Base-by-base conservation (phyloP, 768 basidiomycete genomes). In the Auriscalpium orientale region DNA sequence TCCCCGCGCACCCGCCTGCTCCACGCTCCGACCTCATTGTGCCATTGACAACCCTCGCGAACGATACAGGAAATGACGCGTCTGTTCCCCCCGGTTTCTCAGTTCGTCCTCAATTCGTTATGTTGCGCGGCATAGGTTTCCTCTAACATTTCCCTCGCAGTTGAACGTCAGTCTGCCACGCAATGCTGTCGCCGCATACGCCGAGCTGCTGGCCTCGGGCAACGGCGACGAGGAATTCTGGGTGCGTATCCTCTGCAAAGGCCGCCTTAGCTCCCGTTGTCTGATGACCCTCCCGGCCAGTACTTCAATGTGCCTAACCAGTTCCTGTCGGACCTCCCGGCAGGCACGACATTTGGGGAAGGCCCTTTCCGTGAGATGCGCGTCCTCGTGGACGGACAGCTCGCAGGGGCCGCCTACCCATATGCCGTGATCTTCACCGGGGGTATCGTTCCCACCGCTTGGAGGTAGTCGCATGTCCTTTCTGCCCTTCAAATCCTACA, bases 81-180 rank as follows among this genome's bases (percentile, higher is more conserved):
- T 85, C 84, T 37, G 85, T 90, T 2, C 89, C 89, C 28, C 87
- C 88, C 5, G 75, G 73, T 3, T 87, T 89, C 62, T 85, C 85
- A 11, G 87, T 89, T 64, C 48, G 73, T 54, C 9, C 44, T 36
- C 28, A 38, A 20, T 21, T 9, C 37, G n/a, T n/a, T 36, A 13
- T 21, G 34, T 33, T 15, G 34, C 51, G 46, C 44, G 21, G 28
- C 12, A 37, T 16, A 45, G 43, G 13, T 15, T 22, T 20, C 33
- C 46, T 36, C 33, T 15, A 38, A 53, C 44, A 40, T 59, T 59
- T 22, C 15, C 13, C 15, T 44, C 44, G 20, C 54, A 88, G 88
- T 65, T 82, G 54, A 83, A 84, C 54, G 76, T 89, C 3, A 89
- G 83, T 0, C 68, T 90, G 4, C 89, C 89, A 18, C 77, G 69